Conservation (phyloP, 1,284 basidiomycete genomes). For the Tilletia horrida region DNA sequence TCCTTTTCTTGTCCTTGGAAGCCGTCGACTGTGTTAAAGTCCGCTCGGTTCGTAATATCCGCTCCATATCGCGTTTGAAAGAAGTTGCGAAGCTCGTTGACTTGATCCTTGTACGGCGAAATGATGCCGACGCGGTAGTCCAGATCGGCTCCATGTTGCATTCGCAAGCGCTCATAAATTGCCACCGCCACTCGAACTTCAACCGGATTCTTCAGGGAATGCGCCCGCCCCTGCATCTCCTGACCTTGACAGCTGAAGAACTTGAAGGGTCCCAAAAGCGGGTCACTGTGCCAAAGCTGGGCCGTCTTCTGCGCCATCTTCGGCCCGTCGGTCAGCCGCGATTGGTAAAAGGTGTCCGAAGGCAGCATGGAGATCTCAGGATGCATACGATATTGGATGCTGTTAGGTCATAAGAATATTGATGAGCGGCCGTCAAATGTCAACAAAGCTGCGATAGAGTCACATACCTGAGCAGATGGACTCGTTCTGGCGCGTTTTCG, state of each 20-base stretch:
- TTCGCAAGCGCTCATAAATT: conserved; percentile 71
- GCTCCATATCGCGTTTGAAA: conserved; percentile 73
- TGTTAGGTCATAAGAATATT: conserved; percentile 47
- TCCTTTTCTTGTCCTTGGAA: conserved; percentile 94
- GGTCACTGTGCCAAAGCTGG: conserved; percentile 78
- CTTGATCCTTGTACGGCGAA: conserved; percentile 92
- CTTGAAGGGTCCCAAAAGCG: conserved; percentile 79
- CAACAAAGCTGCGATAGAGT: background rate
- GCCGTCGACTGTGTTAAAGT: conserved; percentile 92
- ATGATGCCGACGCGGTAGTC: conserved; percentile 82
- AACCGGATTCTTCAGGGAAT: conserved; percentile 73
- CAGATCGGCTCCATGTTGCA: conserved; percentile 65
- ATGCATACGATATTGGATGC: conserved; percentile 99
- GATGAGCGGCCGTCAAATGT: background rate
- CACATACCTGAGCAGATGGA: conserved; percentile 80
- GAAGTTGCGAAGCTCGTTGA: conserved; percentile 69
- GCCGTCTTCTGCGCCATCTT: conserved; percentile 78
- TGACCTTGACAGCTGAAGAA: conserved; percentile 64
- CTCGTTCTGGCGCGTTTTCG: conserved; percentile 70
- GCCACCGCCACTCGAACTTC: conserved; percentile 77
- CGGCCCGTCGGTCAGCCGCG: conserved; percentile 78
- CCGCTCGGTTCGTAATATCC: conserved; percentile 67
- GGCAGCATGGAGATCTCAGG: conserved; percentile 89
- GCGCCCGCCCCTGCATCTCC: conserved; percentile 56
- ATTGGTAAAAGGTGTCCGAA: conserved; percentile 82